Evolutionary conservation across 805 yeast genomes (phyloP), one percentile per base, ranked within the genome.

Genomic region (Sugiyamaella valdiviana): DNA sequence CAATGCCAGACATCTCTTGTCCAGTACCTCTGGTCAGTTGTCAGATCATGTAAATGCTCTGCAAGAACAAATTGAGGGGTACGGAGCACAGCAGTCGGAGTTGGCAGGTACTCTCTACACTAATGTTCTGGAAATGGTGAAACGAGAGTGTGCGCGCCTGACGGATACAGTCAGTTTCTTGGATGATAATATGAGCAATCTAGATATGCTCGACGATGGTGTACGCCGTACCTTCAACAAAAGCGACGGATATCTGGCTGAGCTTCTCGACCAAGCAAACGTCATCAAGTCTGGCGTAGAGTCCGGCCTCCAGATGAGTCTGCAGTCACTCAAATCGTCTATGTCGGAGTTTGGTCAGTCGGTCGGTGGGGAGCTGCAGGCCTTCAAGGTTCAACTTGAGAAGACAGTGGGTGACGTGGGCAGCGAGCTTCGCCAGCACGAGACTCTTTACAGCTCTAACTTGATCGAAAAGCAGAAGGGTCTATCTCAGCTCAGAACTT

Each of bases 161-260:
- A 20, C 36, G 17, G 56, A 52, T 37, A 49, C 50, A 5, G 32
- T 39, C 16, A 35, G 38, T 10, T 44, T 38, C 17, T 21, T 52
- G 20, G 35, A 19, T 17, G 56, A 52, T 26, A 50, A 36, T 36
- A n/a, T 50, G 36, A 32, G n/a, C 15, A 43, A 37, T 15, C 37
- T 49, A 15, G 51, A 48, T n/a, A 19, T 32, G n/a, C 21, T 43
- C 16, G 40, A 26, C 16, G 51, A 44, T n/a, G 37, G 21, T n/a
- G 32, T 47, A 14, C n/a, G 26, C 9, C 21, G 35, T 5, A n/a
- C 51, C 15, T 21, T 49, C 4, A 21, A n/a, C 36, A 42, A 42
- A 22, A 45, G 49, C 3, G 21, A 47, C 12, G 21, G 17, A 7
- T 35, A 47, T 14, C 16, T 35, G 7, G 17, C 22, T 2, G 22